Percentiles rank a stretch among this genome's conserved stretches.
These are phyloP conservation scores for Asterionellopsis glacialis DNA, from an alignment of 108 stramenopile species.

Conservation along the genomic window DNA sequence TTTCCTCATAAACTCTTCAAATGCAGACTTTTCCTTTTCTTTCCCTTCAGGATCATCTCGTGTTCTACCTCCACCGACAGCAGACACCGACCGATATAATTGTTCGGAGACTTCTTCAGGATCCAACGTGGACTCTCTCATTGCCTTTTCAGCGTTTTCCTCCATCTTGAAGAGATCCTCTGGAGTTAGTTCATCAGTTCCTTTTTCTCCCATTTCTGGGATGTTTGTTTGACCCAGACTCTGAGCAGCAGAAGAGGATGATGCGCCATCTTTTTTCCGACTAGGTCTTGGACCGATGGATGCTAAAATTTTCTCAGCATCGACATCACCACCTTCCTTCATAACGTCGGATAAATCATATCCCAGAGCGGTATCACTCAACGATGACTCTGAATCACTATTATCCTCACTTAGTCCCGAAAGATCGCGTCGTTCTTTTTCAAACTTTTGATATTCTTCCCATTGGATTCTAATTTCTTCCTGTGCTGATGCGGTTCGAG, in stretches of 20 bases:
- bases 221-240: too few species aligned
- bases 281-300: slow-evolving; percentile 38
- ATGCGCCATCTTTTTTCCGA: slow-evolving; percentile 4
- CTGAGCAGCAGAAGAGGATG: not conserved
- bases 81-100: slow-evolving; percentile 50
- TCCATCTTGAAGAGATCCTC: slow-evolving; percentile 3
- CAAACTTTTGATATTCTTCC: slow-evolving; percentile 51
- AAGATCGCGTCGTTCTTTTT: slow-evolving; percentile 31
- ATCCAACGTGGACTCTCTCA: slow-evolving; percentile 1
- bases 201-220: slow-evolving; percentile 15
- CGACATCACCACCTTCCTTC: slow-evolving; percentile 45
- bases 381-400: slow-evolving; percentile 9
- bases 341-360: slow-evolving; percentile 32
- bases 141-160: slow-evolving; percentile 27
- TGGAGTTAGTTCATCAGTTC: slow-evolving; percentile 3
- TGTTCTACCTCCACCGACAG: slow-evolving; percentile 42
- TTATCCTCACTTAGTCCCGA: slow-evolving; percentile 24
- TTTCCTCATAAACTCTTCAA: slow-evolving; percentile 42
- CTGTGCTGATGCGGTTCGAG: slow-evolving; percentile 52
- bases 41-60: slow-evolving; percentile 38
- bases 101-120: slow-evolving; percentile 34
- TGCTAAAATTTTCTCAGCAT: slow-evolving; percentile 42
- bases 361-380: slow-evolving; percentile 21
- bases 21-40: slow-evolving; percentile 46
- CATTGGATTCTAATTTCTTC: slow-evolving; percentile 49